These are phyloP conservation scores for Metarhizium album DNA, from an alignment of 2,329 filamentous ascomycete species.

Conservation along the genomic window DNA sequence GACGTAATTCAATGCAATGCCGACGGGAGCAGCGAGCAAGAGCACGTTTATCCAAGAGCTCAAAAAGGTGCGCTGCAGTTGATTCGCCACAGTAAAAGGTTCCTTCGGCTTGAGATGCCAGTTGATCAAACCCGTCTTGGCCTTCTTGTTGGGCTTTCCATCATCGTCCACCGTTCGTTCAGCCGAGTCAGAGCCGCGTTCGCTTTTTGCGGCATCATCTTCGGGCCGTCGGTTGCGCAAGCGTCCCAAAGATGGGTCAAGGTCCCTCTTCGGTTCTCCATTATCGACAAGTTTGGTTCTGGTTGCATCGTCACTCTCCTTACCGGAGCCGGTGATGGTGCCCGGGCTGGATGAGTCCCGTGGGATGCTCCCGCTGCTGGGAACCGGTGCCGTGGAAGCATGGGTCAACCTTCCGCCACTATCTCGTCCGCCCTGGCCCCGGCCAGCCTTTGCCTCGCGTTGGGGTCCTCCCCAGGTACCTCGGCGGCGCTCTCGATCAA, in stretches of 20 bases:
- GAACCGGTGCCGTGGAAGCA: constrained; percentile 22
- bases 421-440: constrained; percentile 9
- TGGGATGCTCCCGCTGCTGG: constrained; percentile 7
- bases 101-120: constrained; percentile 37
- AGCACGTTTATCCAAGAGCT: constrained; percentile 82
- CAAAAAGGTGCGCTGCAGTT: constrained; percentile 64
- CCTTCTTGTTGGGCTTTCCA: constrained; percentile 14
- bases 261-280: constrained; percentile 11
- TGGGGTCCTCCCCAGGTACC: constrained; percentile 24
- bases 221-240: constrained; percentile 23
- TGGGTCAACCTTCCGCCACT: constrained; percentile 25
- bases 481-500: constrained; percentile 17
- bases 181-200: constrained; percentile 2
- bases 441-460: constrained; percentile 20
- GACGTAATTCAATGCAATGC: constrained; percentile 64
- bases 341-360: constrained; percentile 16
- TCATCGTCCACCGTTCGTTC: constrained; percentile 15
- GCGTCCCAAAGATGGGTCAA: constrained; percentile 12
- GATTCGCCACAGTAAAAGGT: constrained; percentile 50
- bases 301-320: constrained; percentile 12
- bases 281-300: constrained; percentile 10
- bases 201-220: constrained; percentile 12
- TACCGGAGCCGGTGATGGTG: constrained; percentile 12
- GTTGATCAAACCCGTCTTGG: constrained; percentile 29
- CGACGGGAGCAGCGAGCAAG: constrained; percentile 65